Evolutionary conservation across 2,329 filamentous ascomycete genomes (phyloP), one percentile per base, ranked within the genome.

Genomic region (Trichoderma arundinaceum): DNA sequence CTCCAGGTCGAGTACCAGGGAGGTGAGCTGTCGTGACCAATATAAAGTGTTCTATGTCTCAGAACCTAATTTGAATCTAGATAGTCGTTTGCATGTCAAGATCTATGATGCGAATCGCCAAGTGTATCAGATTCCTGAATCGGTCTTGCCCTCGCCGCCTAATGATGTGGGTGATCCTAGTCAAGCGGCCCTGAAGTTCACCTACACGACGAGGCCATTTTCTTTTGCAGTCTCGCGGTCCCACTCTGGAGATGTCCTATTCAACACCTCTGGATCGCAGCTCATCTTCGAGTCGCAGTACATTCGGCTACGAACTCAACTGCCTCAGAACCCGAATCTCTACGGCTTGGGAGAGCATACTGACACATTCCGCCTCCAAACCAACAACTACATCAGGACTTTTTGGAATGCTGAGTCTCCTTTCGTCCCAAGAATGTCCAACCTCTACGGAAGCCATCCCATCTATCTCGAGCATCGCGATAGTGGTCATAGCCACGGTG

Each of bases 341-440:
- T 95, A 94, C 73, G 92, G 92, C 0, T 82, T 94, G 1, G 92
- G 91, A 48, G 91, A 94, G 77, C 89, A 92, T 74, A 88, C 86
- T 2, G 91, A 93, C 70, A 81, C 87, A 1, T 87, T 92, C 72
- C 83, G 85, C 52, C 80, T 93, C 67, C 87, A 88, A 67, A 90
- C 86, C 0, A 87, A 84, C 35, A 84, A 90, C 75, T 77, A 77
- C 68, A 81, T 73, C 51, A 86, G 90, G 41, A 91, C 89, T 0
- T 73, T 92, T 3, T 92, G 89, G 86, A 88, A 88, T 56, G 83
- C 88, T 49, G 91, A 93, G 76, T 81, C 88, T 0, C 90, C 88
- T 67, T 76, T 77, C 4, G 79, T 88, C 71, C 83, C 84, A 5
- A 84, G 88, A 41, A 87, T 87, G 48, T 75, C 80, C 12, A 94